Percentiles rank a stretch among this genome's conserved stretches.
Evolutionary conservation across 305 asterid species (phyloP).

Genomic region (Withania somnifera): DNA sequence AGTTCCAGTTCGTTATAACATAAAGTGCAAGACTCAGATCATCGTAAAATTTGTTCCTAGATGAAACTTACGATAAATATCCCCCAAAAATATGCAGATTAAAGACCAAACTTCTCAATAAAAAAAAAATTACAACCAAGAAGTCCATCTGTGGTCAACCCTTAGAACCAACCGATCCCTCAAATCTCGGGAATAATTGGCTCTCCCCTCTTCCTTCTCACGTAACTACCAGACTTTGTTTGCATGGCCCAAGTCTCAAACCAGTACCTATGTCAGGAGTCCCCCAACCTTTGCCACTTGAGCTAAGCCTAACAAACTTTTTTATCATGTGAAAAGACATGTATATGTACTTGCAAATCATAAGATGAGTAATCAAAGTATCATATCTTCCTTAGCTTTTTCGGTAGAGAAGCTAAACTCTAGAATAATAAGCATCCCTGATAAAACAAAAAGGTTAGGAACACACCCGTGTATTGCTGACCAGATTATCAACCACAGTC

Average conservation of each 20-base stretch:
- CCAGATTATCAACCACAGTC: conserved; percentile 68
- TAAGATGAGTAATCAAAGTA: background rate
- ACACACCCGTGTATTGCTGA: conserved; percentile 85
- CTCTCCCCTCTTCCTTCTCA: background rate
- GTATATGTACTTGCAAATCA: background rate
- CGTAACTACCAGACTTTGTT: background rate
- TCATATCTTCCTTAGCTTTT: background rate
- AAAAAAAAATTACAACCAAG: background rate
- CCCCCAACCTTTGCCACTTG: background rate
- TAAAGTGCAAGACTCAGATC: background rate
- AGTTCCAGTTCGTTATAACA: background rate
- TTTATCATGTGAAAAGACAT: background rate
- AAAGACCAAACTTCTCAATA: background rate
- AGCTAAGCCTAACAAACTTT: background rate
- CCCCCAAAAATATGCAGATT: background rate
- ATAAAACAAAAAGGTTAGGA: conserved; percentile 10
- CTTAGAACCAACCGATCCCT: background rate
- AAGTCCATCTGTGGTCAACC: background rate
- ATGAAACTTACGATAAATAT: background rate
- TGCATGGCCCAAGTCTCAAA: background rate
- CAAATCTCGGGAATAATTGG: background rate
- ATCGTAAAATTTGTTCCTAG: background rate
- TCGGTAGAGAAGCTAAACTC: background rate
- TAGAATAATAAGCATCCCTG: conserved; percentile 4
- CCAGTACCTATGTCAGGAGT: background rate